Base-by-base conservation (phyloP, 768 basidiomycete species). In the Pisolithus albus region DNA sequence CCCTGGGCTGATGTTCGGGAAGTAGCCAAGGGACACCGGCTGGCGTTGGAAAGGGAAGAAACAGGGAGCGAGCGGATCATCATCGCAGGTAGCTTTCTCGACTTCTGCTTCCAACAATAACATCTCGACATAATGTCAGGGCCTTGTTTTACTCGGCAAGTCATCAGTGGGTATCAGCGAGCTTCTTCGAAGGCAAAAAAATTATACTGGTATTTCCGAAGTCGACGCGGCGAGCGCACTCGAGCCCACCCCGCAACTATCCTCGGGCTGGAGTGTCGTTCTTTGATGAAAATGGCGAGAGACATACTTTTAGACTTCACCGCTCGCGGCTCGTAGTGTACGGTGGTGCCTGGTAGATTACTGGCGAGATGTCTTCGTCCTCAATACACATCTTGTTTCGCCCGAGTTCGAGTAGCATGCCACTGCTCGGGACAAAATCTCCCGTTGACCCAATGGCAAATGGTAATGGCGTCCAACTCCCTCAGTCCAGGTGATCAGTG, bases 31-130 rank as follows among this genome's bases (percentile, higher is more conserved):
- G 81, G 77, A 1, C 83, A 85, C 56, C 70, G 72, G 0, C 61
- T 68, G 5, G 80, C 81, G 4, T 61, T 88, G 18, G 71, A 73
- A 49, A 75, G 70, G 48, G 68, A 74, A 30, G 73, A 69, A 3
- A 83, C 82, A 0, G 76, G 74, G 3, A 78, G 79, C 1, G 71
- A 86, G 50, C 70, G 86, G 37, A 75, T 86, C 59, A 72, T 86
- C 59, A 56, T 79, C 39, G 65, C 63, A 3, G 70, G 72, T 56
- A 46, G 52, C 47, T 28, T 36, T 5, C 1, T 38, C 24, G 5
- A 26, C 15, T 21, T 26, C 15, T 24, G 26, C 11, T 34, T 13
- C 34, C 34, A 8, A 26, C 26, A 4, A 23, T 4, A 30, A 19
- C 2, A 26, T 7, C 30, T 2, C 5, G 18, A 24, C 18, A 21